A percentile compares a stretch with the other conserved stretches of the same genome.
phyloP scores from a whole-genome alignment of 2,329 filamentous ascomycete genomes.

The Colletotrichum neosansevieriae region DNA sequence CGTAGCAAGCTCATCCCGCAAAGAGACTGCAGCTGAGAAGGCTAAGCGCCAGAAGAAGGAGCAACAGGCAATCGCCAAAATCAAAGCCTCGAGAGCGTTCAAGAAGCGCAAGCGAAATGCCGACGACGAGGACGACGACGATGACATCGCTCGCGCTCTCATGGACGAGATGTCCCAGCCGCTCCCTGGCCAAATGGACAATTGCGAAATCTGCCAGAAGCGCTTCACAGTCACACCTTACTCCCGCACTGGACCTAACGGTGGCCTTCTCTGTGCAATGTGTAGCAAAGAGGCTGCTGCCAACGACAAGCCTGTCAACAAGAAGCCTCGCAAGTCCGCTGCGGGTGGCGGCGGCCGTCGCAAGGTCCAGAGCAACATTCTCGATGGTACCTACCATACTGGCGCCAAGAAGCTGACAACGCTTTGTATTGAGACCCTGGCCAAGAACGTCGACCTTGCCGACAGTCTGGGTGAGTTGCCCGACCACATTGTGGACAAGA shows the following conservation, averaged over 20 bases:
- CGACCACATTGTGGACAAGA: conserved; percentile 66
- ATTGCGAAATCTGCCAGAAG: conserved; percentile 87
- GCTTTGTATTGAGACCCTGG: conserved; percentile 72
- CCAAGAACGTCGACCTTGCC: conserved; percentile 72
- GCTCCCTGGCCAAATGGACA: conserved; percentile 86
- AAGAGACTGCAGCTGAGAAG: conserved; percentile 42
- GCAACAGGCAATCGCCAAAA: conserved; percentile 68
- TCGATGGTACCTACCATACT: conserved; percentile 77
- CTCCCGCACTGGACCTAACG: conserved; percentile 83
- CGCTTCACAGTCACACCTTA: conserved; percentile 95
- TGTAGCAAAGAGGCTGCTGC: conserved; percentile 76
- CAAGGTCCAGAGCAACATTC: conserved; percentile 83
- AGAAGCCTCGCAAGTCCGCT: conserved; percentile 47
- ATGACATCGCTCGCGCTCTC: conserved; percentile 63
- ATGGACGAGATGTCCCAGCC: conserved; percentile 63
- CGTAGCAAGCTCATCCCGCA: conserved; percentile 37
- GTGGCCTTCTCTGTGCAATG: conserved; percentile 84
- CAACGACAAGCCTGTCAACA: conserved; percentile 56
- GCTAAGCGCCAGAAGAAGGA: conserved; percentile 59
- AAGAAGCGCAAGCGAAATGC: conserved; percentile 63
- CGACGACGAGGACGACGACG: conserved; percentile 59
- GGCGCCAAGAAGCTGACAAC: conserved; percentile 78
- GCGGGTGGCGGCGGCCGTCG: conserved; percentile 73
- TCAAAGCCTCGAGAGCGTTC: conserved; percentile 70
- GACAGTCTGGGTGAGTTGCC: conserved; percentile 73